Percentiles rank a stretch among this genome's conserved stretches.
Evolutionary conservation across 75 land plant species (phyloP).

Genomic region (Picea sitchensis): DNA sequence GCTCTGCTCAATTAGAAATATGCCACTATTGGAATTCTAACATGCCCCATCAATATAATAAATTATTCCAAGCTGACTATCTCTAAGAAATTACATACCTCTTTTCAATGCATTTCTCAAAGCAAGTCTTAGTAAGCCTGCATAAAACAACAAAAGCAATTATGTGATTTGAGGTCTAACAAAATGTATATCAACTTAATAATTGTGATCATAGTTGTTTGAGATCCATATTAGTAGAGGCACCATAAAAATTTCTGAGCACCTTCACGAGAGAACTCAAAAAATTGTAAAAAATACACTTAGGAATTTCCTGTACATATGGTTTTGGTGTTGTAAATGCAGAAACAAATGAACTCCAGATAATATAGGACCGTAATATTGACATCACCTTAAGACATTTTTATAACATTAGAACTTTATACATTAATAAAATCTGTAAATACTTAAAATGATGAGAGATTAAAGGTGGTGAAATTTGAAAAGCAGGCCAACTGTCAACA

Average conservation of each 20-base stretch:
- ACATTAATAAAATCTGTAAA: too few species aligned
- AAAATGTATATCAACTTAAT: background rate
- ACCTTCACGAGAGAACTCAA: background rate
- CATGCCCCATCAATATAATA: background rate
- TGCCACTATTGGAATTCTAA: background rate
- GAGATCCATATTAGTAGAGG: background rate
- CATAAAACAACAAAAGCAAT: constrained; percentile 5
- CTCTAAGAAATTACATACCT: constrained; percentile 34
- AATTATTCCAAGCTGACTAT: background rate
- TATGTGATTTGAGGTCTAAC: background rate
- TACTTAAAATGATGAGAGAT: too few species aligned
- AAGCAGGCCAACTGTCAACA: too few species aligned
- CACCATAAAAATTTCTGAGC: background rate
- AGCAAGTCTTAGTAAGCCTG: constrained; percentile 83
- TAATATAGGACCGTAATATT: background rate
- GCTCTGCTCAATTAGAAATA: background rate
- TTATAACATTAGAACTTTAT: background rate
- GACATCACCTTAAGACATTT: background rate
- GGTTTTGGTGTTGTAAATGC: background rate
- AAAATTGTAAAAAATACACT: background rate
- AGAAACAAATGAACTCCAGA: background rate
- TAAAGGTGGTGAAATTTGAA: too few species aligned
- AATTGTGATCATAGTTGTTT: background rate
- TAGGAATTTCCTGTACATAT: background rate
- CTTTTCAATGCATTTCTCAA: constrained; percentile 77